A percentile compares a stretch with the other conserved stretches of the same genome.
Evolutionary conservation across 2,329 filamentous ascomycete species (phyloP).

Genomic region (Ramichloridium luteum): DNA sequence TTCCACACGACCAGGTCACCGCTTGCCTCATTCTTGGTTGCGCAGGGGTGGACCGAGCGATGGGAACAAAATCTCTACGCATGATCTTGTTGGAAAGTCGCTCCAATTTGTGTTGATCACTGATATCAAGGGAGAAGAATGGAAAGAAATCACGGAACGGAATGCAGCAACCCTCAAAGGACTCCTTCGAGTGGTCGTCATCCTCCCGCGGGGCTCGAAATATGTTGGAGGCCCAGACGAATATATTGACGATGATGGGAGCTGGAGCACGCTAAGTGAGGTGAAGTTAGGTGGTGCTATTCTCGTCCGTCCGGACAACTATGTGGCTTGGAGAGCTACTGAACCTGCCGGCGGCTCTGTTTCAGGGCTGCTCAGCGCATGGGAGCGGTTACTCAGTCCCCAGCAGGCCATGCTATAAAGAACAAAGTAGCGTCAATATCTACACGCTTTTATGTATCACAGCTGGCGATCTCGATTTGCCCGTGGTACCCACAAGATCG

Average conservation of each 20-base stretch:
- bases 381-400: too few relatives aligned
- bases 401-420: too few relatives aligned
- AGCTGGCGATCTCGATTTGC: too few relatives aligned
- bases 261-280: conserved; percentile 41
- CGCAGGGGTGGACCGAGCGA: conserved; percentile 34
- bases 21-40: conserved; percentile 51
- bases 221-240: conserved; percentile 26
- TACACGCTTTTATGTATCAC: too few relatives aligned
- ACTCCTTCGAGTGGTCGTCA: conserved; percentile 36
- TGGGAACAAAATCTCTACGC: conserved; percentile 37
- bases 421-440: too few relatives aligned
- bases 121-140: conserved; percentile 41
- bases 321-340: conserved; percentile 42
- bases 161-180: conserved; percentile 26
- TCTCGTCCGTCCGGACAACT: conserved; percentile 45
- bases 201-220: not conserved
- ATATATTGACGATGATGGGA: conserved; percentile 47
- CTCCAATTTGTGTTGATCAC: conserved; percentile 25
- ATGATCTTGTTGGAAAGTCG: conserved; percentile 46
- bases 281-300: conserved; percentile 45
- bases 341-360: too few relatives aligned
- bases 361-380: too few relatives aligned
- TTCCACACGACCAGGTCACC: conserved; percentile 44
- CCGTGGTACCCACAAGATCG: too few relatives aligned
- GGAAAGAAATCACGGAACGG: conserved; percentile 38